Percentiles rank a stretch among this genome's conserved stretches.
These are phyloP conservation scores for Histomonas meleagridis DNA, from an alignment of 208 protist species.

Conservation along the genomic window DNA sequence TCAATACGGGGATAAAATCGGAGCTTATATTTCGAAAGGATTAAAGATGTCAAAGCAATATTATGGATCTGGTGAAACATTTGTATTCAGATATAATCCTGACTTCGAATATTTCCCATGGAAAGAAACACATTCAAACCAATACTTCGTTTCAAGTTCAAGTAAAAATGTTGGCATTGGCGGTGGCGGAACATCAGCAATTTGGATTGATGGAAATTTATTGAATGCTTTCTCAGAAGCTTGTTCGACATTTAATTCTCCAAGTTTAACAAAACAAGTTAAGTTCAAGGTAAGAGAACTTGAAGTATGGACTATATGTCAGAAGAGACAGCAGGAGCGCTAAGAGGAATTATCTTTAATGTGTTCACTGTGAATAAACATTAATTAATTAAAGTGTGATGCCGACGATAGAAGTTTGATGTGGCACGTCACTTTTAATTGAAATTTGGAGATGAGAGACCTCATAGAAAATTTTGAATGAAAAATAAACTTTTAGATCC, in stretches of 20 bases:
- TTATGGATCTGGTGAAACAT: constrained; percentile 18
- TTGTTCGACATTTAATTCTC: constrained; percentile 5
- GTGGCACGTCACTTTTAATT: too few relatives aligned
- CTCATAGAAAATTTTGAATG: too few relatives aligned
- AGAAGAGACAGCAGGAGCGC: too few relatives aligned
- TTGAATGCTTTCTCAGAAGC: background rate
- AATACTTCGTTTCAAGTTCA: constrained; percentile 23
- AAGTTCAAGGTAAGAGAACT: background rate
- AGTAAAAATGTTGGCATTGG: background rate
- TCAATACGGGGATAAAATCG: background rate
- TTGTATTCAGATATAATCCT: background rate
- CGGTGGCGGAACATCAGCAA: background rate
- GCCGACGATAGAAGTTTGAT: too few relatives aligned
- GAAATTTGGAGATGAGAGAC: too few relatives aligned
- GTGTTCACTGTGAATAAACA: too few relatives aligned
- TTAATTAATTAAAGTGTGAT: too few relatives aligned
- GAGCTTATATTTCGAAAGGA: background rate
- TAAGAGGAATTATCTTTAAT: too few relatives aligned
- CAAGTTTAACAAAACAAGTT: background rate
- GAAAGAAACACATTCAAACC: background rate
- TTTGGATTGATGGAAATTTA: background rate
- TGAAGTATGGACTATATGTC: constrained; percentile 3
- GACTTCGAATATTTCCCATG: background rate
- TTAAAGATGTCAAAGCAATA: background rate
- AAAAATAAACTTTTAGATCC: too few relatives aligned